Base-by-base conservation (phyloP, 2,329 filamentous ascomycete genomes). In the Geosmithia flava region DNA sequence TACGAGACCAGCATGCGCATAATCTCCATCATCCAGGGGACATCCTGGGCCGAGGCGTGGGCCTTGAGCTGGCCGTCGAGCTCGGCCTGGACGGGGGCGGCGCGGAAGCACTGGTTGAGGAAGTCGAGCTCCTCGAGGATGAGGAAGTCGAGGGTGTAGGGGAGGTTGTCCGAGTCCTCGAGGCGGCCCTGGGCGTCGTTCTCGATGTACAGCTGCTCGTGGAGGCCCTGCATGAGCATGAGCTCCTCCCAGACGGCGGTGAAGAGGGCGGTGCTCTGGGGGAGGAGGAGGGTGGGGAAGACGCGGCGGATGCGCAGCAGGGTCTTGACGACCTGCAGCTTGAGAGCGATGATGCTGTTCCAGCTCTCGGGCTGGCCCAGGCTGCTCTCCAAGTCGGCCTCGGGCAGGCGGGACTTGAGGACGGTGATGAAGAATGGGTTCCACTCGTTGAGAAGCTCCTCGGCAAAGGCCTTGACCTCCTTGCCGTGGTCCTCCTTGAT, bases 81-180 rank as follows among this genome's bases (percentile, higher is more conserved):
- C 63, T 96, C 87, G 53, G 87, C 83, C 55, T 89, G 86, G 2
- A 98, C 90, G 0, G 88, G 87, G 3, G 87, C 83, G 7, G 91
- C 91, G 53, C 87, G 83, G 53, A 98, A 76, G 62, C 90, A 90
- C 50, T 89, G 83, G 66, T 95, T 93, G 61, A 98, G 78, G 59
- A 97, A 90, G 65, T 98, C 93, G 20, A 98, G 74, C 63, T 97
- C 90, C 63, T 98, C 93, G 7, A 97, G 71, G 3, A 97, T 81
- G 47, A 98, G 75, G 59, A 95, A 93, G 65, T 98, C 93, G 20
- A 98, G 73, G 1, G 90, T 95, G 65, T 95, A 96, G 0, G 91
- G 89, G n/a, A 98, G 74, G 42, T 83, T 83, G 61, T 98, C 91
- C 3, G 85, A 80, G 62, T 96, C 90, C 63, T 95, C 90, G 33